These are phyloP conservation scores for Thelonectria blattea DNA, from an alignment of 2,329 filamentous ascomycete genomes.

Conservation along the genomic window DNA sequence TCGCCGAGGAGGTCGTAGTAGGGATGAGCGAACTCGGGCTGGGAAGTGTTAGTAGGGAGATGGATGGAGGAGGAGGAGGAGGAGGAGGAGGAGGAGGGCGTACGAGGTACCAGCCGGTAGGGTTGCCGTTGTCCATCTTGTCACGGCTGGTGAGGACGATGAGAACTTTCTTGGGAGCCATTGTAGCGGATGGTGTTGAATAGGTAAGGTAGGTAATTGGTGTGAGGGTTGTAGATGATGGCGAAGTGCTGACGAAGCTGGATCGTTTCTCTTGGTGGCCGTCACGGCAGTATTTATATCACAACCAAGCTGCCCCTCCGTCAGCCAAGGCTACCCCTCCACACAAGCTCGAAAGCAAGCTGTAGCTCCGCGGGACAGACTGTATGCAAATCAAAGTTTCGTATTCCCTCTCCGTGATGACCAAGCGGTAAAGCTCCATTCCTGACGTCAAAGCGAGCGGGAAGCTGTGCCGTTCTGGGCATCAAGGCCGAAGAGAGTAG, in stretches of 20 bases:
- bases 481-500: constrained; percentile 10
- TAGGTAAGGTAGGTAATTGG: background rate
- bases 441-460: constrained; percentile 29
- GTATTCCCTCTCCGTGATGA: constrained; percentile 16
- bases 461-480: constrained; percentile 32
- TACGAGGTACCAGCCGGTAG: constrained; percentile 75
- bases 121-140: constrained; percentile 56
- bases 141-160: constrained; percentile 71
- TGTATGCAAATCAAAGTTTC: constrained; percentile 19
- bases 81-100: background rate
- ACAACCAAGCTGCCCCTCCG: background rate
- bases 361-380: too few relatives aligned
- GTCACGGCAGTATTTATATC: background rate
- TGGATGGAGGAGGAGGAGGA: constrained; percentile 2
- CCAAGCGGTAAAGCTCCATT: constrained; percentile 22
- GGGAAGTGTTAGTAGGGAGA: background rate
- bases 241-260: background rate
- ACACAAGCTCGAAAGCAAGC: too few relatives aligned
- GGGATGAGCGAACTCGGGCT: constrained; percentile 70
- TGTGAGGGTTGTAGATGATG: background rate
- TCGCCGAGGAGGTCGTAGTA: constrained; percentile 58
- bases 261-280: background rate
- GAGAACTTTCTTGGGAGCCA: constrained; percentile 70
- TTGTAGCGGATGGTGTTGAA: constrained; percentile 34
- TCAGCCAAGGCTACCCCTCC: background rate